These are phyloP conservation scores for Bretschneidera sinensis DNA, from an alignment of 345 rosid genomes.

Conservation along the genomic window DNA sequence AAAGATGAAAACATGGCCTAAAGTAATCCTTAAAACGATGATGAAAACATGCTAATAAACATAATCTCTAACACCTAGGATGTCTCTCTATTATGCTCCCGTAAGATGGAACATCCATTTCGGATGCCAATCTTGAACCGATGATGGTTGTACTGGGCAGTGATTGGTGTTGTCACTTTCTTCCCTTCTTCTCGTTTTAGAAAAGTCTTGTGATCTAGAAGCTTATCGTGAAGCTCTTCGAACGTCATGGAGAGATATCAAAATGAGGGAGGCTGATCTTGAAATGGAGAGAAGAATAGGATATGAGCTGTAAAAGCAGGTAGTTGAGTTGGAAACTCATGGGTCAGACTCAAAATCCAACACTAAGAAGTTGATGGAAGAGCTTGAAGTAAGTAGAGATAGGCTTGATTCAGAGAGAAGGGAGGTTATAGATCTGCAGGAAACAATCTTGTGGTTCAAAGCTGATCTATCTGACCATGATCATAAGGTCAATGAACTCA, in stretches of 20 bases:
- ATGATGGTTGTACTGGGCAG: no score
- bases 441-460: constrained; percentile 26
- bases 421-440: constrained; percentile 41
- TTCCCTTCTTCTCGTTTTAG: no score
- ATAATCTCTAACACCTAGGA: no score
- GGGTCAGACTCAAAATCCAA: constrained; percentile 26
- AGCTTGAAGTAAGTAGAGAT: constrained; percentile 30
- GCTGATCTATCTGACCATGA: constrained; percentile 34
- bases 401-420: constrained; percentile 32
- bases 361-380: constrained; percentile 24
- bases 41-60: no score
- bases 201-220: no score
- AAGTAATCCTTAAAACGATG: no score
- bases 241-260: constrained; percentile 18
- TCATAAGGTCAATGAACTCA: constrained; percentile 32
- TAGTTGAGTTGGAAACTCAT: constrained; percentile 31
- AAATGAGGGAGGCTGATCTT: constrained; percentile 21
- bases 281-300: constrained; percentile 32
- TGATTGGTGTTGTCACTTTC: no score
- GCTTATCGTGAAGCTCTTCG: no score
- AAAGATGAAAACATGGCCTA: no score
- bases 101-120: no score
- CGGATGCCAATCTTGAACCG: no score
- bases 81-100: no score
- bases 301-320: constrained; percentile 26